Evolutionary conservation across 768 basidiomycete genomes (phyloP).

Genomic region (Favolaschia claudopus): DNA sequence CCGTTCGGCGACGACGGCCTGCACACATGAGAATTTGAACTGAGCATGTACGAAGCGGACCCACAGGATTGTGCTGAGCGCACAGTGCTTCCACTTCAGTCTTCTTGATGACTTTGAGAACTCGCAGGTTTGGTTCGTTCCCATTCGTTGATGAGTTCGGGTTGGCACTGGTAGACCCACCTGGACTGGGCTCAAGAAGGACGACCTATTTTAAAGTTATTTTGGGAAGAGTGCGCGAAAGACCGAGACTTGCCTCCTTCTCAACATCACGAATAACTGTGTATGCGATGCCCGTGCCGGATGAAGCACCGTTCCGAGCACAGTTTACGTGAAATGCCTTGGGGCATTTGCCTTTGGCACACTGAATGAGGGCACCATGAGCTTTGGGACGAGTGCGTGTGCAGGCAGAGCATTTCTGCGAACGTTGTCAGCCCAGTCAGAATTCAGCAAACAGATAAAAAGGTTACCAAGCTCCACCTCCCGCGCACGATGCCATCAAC

Average conservation of each 20-base stretch:
- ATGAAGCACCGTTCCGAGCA: constrained; percentile 70
- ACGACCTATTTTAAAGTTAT: too few species aligned
- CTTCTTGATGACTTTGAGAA: constrained; percentile 78
- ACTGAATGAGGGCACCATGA: constrained; percentile 89
- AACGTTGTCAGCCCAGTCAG: background rate
- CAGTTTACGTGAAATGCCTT: constrained; percentile 95
- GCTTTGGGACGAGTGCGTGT: constrained; percentile 68
- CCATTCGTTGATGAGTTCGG: constrained; percentile 16
- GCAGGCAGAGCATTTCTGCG: constrained; percentile 90
- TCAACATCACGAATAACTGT: constrained; percentile 72
- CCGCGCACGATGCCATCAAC: constrained; percentile 90
- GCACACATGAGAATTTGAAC: background rate
- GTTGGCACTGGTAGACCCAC: constrained; percentile 7
- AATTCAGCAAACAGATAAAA: background rate
- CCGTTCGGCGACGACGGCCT: constrained; percentile 81
- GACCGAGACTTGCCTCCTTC: too few species aligned
- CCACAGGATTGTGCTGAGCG: constrained; percentile 88
- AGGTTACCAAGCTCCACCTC: constrained; percentile 85
- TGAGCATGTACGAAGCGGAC: constrained; percentile 37
- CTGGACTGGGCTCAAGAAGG: constrained; percentile 52
- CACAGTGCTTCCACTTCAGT: constrained; percentile 80
- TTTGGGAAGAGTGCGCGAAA: too few species aligned
- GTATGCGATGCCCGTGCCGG: constrained; percentile 63
- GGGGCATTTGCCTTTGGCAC: constrained; percentile 92
- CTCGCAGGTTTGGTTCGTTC: constrained; percentile 30